Evolutionary conservation across 164 flowering plant genomes (phyloP).

Genomic region (Cinnamomum chago): DNA sequence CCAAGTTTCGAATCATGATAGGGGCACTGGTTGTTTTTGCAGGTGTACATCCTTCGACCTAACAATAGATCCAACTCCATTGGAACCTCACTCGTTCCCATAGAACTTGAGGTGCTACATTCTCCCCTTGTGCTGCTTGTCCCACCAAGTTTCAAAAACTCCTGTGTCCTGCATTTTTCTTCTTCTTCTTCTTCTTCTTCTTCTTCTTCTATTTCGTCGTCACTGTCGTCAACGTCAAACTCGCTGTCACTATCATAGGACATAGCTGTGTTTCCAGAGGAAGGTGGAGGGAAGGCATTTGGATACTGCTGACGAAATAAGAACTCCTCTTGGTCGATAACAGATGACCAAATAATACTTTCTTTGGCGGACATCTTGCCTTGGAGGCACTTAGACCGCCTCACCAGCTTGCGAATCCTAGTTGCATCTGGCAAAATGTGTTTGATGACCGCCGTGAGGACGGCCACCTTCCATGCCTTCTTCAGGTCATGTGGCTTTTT

Average conservation of each 20-base stretch:
- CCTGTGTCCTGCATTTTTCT: conserved; percentile 27
- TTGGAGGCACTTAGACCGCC: conserved; percentile 68
- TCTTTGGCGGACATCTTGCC: conserved; percentile 75
- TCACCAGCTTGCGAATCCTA: conserved; percentile 59
- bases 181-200: conserved; percentile 18
- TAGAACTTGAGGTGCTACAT: conserved; percentile 15
- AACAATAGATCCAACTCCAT: conserved; percentile 22
- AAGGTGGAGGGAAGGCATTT: conserved; percentile 34
- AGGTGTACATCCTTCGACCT: conserved; percentile 33
- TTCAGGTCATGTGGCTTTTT: conserved; percentile 77
- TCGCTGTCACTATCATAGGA: conserved; percentile 26
- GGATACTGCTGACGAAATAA: conserved; percentile 45
- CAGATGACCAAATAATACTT: conserved; percentile 57
- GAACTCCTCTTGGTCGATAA: conserved; percentile 53
- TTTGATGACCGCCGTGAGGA: conserved; percentile 63
- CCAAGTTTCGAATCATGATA: conserved; percentile 34
- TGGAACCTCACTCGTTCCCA: conserved; percentile 34
- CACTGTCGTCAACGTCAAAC: conserved; percentile 33
- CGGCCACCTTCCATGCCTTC: conserved; percentile 67
- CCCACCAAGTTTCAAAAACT: conserved; percentile 22
- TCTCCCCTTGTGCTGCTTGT: conserved; percentile 20
- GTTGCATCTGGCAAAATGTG: conserved; percentile 67
- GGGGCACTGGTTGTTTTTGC: conserved; percentile 40
- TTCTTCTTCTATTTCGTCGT: conserved; percentile 20
- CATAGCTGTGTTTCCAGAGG: conserved; percentile 24